phyloP scores from a whole-genome alignment of 2,329 filamentous ascomycete genomes.

The Talaromyces sp. region DNA sequence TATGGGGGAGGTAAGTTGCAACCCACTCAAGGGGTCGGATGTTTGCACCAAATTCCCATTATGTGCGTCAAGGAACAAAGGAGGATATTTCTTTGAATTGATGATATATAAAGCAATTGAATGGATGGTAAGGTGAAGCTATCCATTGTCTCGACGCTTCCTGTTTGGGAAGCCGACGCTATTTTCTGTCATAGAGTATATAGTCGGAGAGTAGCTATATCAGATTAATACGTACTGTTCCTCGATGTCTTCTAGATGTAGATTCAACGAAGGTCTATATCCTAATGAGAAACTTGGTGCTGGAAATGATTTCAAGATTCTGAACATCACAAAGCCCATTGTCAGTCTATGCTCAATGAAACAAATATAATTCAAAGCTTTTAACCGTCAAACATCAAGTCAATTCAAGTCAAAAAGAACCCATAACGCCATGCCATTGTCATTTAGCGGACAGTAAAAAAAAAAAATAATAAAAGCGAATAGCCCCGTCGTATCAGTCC shows the following conservation, averaged over 20 bases:
- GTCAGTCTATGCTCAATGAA: constrained; percentile 4
- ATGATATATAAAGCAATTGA: background rate
- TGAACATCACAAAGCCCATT: background rate
- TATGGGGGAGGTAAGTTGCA: background rate
- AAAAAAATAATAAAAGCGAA: too few relatives aligned
- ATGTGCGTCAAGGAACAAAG: background rate
- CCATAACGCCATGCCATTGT: constrained; percentile 28
- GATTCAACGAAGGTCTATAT: too few relatives aligned
- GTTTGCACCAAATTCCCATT: background rate
- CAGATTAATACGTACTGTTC: background rate
- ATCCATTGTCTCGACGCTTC: constrained; percentile 3
- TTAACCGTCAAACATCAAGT: constrained; percentile 1
- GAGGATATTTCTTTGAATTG: too few relatives aligned
- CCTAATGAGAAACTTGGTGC: too few relatives aligned
- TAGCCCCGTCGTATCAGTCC: constrained; percentile 34
- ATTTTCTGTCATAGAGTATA: background rate
- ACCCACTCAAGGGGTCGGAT: background rate
- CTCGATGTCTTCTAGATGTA: too few relatives aligned
- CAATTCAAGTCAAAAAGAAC: constrained; percentile 16
- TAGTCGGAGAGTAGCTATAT: background rate
- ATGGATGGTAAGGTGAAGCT: background rate
- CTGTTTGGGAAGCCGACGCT: background rate
- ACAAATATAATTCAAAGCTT: background rate
- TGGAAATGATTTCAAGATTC: background rate
- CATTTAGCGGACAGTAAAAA: constrained; percentile 20